Evolutionary conservation across 331 rosid genomes (phyloP).

Genomic region (Quercus phellos): DNA sequence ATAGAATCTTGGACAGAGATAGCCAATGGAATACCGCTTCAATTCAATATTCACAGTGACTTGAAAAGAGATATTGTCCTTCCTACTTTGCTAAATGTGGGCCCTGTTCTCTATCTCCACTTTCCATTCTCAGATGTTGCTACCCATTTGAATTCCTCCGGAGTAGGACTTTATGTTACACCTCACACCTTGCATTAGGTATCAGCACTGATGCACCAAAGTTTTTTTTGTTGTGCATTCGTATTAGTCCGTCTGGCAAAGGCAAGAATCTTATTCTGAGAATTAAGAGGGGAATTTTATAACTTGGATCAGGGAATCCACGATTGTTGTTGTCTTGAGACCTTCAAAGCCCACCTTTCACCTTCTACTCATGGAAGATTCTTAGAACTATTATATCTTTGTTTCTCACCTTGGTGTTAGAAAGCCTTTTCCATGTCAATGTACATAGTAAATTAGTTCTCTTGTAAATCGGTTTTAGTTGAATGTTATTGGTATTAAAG

Average conservation of each 20-base stretch:
- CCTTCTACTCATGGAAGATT: constrained; percentile 44
- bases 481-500: constrained; percentile 27
- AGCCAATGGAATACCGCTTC: constrained; percentile 35
- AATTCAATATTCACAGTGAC: constrained; percentile 47
- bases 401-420: constrained; percentile 23
- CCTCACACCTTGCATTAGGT: constrained; percentile 47
- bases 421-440: constrained; percentile 30
- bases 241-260: constrained; percentile 49
- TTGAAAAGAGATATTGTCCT: constrained; percentile 61
- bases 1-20: constrained; percentile 47
- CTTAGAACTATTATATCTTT: constrained; percentile 31
- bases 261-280: constrained; percentile 77
- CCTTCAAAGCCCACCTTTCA: constrained; percentile 40
- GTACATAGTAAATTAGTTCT: constrained; percentile 17
- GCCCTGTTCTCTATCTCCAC: constrained; percentile 30
- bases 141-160: constrained; percentile 24
- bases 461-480: constrained; percentile 1
- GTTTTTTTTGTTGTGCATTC: constrained; percentile 31
- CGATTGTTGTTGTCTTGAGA: constrained; percentile 48
- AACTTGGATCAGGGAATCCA: constrained; percentile 49
- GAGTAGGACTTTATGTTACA: constrained; percentile 14
- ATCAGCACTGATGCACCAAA: constrained; percentile 52
- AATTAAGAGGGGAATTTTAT: constrained; percentile 33
- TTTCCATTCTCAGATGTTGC: constrained; percentile 41
- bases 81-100: constrained; percentile 46